phyloP scores from a whole-genome alignment of 441 rosid genomes.

The Arabidopsis lyrata region DNA sequence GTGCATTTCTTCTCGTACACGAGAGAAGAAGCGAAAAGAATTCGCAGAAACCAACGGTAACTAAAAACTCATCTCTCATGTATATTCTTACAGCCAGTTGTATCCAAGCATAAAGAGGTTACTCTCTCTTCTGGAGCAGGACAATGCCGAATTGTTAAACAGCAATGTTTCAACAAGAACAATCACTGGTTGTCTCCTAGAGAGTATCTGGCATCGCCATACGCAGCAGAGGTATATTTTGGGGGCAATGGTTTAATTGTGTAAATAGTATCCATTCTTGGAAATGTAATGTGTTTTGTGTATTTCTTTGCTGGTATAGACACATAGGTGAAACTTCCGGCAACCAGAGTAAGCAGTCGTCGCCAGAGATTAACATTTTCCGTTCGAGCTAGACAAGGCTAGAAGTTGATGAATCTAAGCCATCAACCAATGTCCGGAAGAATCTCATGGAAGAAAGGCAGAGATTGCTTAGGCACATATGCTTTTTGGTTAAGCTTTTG shows the following conservation, averaged over 20 bases:
- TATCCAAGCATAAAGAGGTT: constrained; percentile 13
- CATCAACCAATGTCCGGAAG: background rate
- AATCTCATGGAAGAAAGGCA: background rate
- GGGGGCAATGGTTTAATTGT: background rate
- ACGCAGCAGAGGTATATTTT: constrained; percentile 5
- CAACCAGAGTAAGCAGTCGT: constrained; percentile 21
- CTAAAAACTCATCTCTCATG: constrained; percentile 16
- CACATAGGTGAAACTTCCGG: constrained; percentile 23
- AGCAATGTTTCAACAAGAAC: constrained; percentile 4
- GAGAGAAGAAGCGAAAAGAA: constrained; percentile 51
- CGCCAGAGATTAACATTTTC: constrained; percentile 8
- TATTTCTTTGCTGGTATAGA: constrained; percentile 7
- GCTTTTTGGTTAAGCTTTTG: background rate
- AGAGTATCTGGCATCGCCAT: constrained; percentile 26
- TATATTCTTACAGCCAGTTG: background rate
- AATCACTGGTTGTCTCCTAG: background rate
- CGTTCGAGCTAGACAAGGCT: constrained; percentile 31
- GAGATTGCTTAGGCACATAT: background rate
- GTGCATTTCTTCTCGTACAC: constrained; percentile 65
- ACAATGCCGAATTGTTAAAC: constrained; percentile 1
- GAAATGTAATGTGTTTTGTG: background rate
- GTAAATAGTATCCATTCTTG: background rate
- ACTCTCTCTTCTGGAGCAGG: constrained; percentile 22
- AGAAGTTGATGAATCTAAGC: constrained; percentile 8
- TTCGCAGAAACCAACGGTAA: constrained; percentile 47